These are phyloP conservation scores for Volvariella volvacea DNA, from an alignment of 1,284 basidiomycete species.

Conservation along the genomic window DNA sequence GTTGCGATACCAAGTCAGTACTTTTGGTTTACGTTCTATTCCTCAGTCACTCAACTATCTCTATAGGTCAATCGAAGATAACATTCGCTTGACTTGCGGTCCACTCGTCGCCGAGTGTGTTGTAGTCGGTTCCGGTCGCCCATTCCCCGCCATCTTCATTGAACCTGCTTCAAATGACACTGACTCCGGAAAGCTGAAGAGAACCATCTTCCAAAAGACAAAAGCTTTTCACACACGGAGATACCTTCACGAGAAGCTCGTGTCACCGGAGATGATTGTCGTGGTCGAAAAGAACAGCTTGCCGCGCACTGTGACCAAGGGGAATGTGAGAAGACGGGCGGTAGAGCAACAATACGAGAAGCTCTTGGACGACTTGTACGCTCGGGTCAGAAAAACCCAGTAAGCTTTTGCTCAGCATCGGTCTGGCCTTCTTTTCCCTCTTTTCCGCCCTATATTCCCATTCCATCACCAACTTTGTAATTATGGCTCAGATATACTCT, in stretches of 20 bases:
- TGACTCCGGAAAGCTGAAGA: constrained; percentile 41
- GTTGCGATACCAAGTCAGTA: constrained; percentile 59
- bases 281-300: constrained; percentile 48
- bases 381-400: constrained; percentile 10
- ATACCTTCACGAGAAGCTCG: constrained; percentile 64
- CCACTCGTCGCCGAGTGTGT: constrained; percentile 54
- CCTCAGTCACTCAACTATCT: neutral
- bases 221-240: constrained; percentile 55
- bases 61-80: constrained; percentile 58
- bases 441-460: constrained; percentile 33
- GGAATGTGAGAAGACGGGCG: constrained; percentile 59
- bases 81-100: constrained; percentile 47
- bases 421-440: constrained; percentile 59
- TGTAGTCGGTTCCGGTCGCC: constrained; percentile 59
- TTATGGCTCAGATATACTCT: no score
- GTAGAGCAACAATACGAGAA: constrained; percentile 51
- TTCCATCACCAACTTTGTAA: no score
- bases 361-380: constrained; percentile 48
- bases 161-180: constrained; percentile 39
- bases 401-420: constrained; percentile 48
- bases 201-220: constrained; percentile 60
- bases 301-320: constrained; percentile 62
- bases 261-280: constrained; percentile 44
- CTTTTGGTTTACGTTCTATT: neutral
- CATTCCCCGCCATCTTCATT: constrained; percentile 57